phyloP scores from a whole-genome alignment of 768 basidiomycete genomes.

The Leucosporidium scottii region DNA sequence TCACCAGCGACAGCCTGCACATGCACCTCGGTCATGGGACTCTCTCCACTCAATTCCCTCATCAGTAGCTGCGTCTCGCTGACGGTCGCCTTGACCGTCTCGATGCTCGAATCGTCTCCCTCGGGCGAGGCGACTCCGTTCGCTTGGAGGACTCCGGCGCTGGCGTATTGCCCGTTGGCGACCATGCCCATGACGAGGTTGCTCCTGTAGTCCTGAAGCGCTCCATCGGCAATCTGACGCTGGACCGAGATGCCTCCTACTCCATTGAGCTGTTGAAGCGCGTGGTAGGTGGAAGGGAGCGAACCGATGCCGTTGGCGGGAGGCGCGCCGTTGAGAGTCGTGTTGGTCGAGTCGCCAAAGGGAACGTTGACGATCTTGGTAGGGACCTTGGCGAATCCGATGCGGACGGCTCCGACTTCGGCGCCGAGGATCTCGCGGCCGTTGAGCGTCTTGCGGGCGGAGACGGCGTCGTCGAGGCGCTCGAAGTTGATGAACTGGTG shows the following conservation, averaged over 20 bases:
- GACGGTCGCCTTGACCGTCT: slow-evolving; percentile 39
- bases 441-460: slow-evolving; percentile 90
- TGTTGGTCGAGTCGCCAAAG: not conserved
- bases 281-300: slow-evolving; percentile 64
- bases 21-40: slow-evolving; percentile 68
- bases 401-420: slow-evolving; percentile 92
- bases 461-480: slow-evolving; percentile 88
- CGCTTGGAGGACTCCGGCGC: slow-evolving; percentile 46
- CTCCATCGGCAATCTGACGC: slow-evolving; percentile 71
- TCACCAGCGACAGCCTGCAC: slow-evolving; percentile 76
- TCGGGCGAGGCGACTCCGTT: slow-evolving; percentile 19
- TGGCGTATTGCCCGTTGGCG: slow-evolving; percentile 24
- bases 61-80: slow-evolving; percentile 97
- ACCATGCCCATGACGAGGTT: slow-evolving; percentile 59
- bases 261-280: slow-evolving; percentile 80
- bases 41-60: slow-evolving; percentile 78
- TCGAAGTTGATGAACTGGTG: slow-evolving; percentile 77
- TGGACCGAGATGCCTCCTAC: slow-evolving; percentile 84
- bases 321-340: not conserved
- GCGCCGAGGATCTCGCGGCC: slow-evolving; percentile 91
- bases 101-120: slow-evolving; percentile 43
- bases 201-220: slow-evolving; percentile 86
- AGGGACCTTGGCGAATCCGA: slow-evolving; percentile 89
- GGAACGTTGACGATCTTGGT: slow-evolving; percentile 51
- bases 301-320: slow-evolving; percentile 20